phyloP scores from a whole-genome alignment of 495 filamentous ascomycete species.

The Cercophora scortea region DNA sequence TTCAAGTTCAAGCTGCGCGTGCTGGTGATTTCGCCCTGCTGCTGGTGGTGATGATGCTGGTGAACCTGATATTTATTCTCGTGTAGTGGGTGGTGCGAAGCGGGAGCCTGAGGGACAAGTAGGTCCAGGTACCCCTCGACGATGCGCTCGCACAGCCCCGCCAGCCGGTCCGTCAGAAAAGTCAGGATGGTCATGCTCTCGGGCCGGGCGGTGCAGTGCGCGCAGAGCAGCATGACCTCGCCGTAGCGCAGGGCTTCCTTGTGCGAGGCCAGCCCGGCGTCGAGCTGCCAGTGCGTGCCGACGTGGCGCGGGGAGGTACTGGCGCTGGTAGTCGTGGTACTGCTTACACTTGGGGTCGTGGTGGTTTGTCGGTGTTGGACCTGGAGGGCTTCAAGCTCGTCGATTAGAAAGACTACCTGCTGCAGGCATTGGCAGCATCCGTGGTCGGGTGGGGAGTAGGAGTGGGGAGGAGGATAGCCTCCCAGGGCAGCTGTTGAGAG shows the following conservation, averaged over 20 bases:
- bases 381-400: constrained; percentile 5
- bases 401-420: constrained; percentile 3
- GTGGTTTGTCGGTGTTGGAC: not conserved
- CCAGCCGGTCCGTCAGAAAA: constrained; percentile 6
- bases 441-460: not conserved
- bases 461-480: too few species aligned
- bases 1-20: too few species aligned
- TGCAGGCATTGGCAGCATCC: constrained; percentile 7
- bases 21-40: too few species aligned
- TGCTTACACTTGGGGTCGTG: too few species aligned
- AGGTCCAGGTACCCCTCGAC: constrained; percentile 1
- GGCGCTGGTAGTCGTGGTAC: too few species aligned
- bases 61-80: not conserved
- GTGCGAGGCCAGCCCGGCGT: constrained; percentile 5
- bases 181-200: constrained; percentile 8
- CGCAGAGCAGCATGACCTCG: constrained; percentile 5
- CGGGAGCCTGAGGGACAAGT: not conserved
- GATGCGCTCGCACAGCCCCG: constrained; percentile 4
- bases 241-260: constrained; percentile 8
- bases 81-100: not conserved
- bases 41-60: too few species aligned
- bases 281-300: constrained; percentile 1
- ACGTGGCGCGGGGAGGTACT: too few species aligned
- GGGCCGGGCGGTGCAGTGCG: constrained; percentile 3
- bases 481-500: too few species aligned